Conservation (phyloP, 371 early-diverging fungal genomes). For the Dichotomocladium elegans region DNA sequence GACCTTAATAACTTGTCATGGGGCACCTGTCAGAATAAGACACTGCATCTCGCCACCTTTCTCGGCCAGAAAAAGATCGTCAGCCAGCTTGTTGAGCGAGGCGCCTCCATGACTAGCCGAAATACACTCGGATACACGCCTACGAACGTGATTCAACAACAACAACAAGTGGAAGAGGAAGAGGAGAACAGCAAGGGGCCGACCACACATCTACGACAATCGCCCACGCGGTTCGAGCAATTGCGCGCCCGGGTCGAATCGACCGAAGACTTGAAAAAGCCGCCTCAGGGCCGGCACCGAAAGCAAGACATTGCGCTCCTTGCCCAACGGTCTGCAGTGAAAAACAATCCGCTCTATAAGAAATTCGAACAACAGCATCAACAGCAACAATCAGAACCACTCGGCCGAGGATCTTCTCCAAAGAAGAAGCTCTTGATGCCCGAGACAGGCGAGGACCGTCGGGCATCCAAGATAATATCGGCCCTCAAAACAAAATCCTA, state of each 20-base stretch:
- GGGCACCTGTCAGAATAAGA: conserved; percentile 17
- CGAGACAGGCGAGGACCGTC: background rate
- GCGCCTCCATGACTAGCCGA: conserved; percentile 6
- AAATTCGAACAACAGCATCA: conserved; percentile 17
- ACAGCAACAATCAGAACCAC: background rate
- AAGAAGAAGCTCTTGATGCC: background rate
- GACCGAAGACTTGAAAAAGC: background rate
- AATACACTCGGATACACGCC: conserved; percentile 14
- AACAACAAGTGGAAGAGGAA: background rate
- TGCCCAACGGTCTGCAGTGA: conserved; percentile 27
- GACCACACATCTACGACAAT: too few relatives aligned
- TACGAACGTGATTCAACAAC: conserved; percentile 6
- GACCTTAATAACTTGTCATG: conserved; percentile 12
- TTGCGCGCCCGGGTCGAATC: conserved; percentile 6
- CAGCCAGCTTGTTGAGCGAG: conserved; percentile 6
- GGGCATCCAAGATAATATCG: conserved; percentile 13
- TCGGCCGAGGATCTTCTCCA: background rate
- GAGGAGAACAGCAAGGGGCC: background rate
- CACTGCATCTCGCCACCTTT: conserved; percentile 14
- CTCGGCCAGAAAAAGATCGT: conserved; percentile 9
- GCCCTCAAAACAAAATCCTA: conserved; percentile 14
- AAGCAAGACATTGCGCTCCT: conserved; percentile 19
- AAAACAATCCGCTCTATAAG: conserved; percentile 32
- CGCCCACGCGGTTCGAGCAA: conserved; percentile 5
- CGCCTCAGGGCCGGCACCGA: conserved; percentile 6